phyloP scores from a whole-genome alignment of 1,139 yeast species.

The Groenewaldozyma auringiensis region DNA sequence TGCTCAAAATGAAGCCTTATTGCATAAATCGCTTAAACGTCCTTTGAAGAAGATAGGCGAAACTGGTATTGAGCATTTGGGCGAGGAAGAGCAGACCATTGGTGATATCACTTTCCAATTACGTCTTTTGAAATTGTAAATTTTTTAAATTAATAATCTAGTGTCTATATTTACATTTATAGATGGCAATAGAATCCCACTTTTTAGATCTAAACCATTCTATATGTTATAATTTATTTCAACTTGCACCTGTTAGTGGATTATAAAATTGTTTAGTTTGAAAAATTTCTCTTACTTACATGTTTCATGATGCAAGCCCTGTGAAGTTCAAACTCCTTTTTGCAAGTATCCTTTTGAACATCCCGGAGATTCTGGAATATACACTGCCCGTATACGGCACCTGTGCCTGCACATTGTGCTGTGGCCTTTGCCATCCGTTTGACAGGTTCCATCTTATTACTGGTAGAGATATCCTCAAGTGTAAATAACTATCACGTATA shows the following conservation, averaged over 20 bases:
- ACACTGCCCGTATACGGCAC: slow-evolving; percentile 50
- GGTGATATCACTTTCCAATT: slow-evolving; percentile 78
- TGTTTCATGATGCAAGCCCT: slow-evolving; percentile 47
- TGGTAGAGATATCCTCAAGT: not conserved
- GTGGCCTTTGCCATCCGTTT: slow-evolving; percentile 5
- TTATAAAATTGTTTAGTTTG: not conserved
- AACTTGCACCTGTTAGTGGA: slow-evolving; percentile 1
- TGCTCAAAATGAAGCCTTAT: slow-evolving; percentile 53
- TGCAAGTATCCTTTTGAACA: slow-evolving; percentile 34
- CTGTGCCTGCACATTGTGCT: slow-evolving; percentile 9
- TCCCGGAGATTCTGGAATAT: slow-evolving; percentile 48
- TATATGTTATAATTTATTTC: no score
- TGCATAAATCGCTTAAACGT: slow-evolving; percentile 70
- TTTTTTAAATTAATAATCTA: not conserved
- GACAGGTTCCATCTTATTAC: slow-evolving; percentile 1
- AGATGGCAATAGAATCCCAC: not conserved
- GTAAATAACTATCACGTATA: not conserved
- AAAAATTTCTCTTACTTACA: slow-evolving; percentile 19
- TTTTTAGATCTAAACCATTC: no score
- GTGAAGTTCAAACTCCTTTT: slow-evolving; percentile 47
- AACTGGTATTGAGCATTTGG: slow-evolving; percentile 41
- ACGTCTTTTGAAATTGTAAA: slow-evolving; percentile 60
- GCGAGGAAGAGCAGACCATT: slow-evolving; percentile 85
- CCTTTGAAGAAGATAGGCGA: slow-evolving; percentile 28
- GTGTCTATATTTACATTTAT: no score